phyloP scores from a whole-genome alignment of 2,329 filamentous ascomycete species.

The Zymoseptoria tritici region DNA sequence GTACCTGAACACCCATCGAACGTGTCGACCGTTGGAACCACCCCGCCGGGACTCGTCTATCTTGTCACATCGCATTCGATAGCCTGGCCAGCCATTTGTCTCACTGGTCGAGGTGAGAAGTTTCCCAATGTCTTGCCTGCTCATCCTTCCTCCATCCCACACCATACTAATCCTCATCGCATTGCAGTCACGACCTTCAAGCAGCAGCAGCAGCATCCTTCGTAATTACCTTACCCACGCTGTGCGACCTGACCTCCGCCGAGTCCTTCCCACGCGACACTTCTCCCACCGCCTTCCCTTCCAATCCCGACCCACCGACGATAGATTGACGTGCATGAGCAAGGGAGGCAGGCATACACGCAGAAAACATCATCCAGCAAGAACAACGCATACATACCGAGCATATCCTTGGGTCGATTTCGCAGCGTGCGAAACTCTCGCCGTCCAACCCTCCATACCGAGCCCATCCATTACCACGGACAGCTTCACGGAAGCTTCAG shows the following conservation, averaged over 20 bases:
- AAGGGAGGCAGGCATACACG: not conserved
- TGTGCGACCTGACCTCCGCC: not conserved
- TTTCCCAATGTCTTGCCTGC: not conserved
- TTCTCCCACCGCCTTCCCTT: not conserved
- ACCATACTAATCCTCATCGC: not conserved
- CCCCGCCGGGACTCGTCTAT: not conserved
- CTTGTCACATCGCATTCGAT: not conserved
- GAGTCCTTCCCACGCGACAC: not conserved
- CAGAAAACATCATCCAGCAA: not conserved
- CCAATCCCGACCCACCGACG: not conserved
- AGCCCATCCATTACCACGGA: not conserved
- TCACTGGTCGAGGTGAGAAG: not conserved
- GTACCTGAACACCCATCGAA: not conserved
- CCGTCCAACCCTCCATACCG: not conserved
- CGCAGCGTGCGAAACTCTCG: not conserved
- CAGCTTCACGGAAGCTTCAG: not conserved
- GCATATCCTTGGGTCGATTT: not conserved
- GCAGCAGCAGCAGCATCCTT: not conserved
- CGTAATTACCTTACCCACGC: too few relatives aligned
- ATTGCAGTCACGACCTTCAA: not conserved
- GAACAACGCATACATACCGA: not conserved
- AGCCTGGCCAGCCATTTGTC: not conserved
- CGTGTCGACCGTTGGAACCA: not conserved
- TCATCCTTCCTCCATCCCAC: not conserved
- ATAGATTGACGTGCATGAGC: not conserved